Percentiles rank a stretch among this genome's conserved stretches.
Evolutionary conservation across 1,139 yeast species (phyloP).

Genomic region (Zygosaccharomyces sapae): DNA sequence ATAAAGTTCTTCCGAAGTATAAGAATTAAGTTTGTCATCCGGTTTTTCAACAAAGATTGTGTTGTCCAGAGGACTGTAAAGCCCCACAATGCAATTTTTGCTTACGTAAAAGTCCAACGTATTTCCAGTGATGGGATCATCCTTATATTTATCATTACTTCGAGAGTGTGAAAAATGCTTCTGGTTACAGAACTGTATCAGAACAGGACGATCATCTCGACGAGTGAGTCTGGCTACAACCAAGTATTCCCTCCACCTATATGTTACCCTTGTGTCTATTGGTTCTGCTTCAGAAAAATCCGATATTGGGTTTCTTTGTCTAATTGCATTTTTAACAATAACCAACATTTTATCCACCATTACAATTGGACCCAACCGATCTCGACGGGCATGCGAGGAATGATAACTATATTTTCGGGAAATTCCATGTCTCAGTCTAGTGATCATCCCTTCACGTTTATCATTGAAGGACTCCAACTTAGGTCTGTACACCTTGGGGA

Average conservation of each 20-base stretch:
- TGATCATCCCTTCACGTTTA: background rate
- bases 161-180: background rate
- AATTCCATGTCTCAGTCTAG: background rate
- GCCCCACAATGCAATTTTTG: constrained; percentile 39
- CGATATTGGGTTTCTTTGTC: constrained; percentile 30
- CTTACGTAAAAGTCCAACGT: constrained; percentile 34
- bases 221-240: constrained; percentile 63
- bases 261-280: constrained; percentile 53
- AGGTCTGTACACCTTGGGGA: background rate
- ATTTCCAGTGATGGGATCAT: constrained; percentile 2
- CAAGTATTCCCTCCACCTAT: constrained; percentile 72
- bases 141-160: constrained; percentile 5
- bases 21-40: constrained; percentile 14
- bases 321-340: constrained; percentile 44
- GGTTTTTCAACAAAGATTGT: constrained; percentile 53
- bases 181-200: constrained; percentile 52
- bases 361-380: constrained; percentile 38
- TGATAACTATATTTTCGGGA: background rate
- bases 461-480: constrained; percentile 1
- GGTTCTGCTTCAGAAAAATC: constrained; percentile 47
- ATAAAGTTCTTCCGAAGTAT: constrained; percentile 13
- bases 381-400: constrained; percentile 4
- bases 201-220: constrained; percentile 45
- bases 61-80: constrained; percentile 67
- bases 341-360: constrained; percentile 65